Conservation (phyloP, 2,329 filamentous ascomycete genomes). For the Annulohypoxylon truncatum region DNA sequence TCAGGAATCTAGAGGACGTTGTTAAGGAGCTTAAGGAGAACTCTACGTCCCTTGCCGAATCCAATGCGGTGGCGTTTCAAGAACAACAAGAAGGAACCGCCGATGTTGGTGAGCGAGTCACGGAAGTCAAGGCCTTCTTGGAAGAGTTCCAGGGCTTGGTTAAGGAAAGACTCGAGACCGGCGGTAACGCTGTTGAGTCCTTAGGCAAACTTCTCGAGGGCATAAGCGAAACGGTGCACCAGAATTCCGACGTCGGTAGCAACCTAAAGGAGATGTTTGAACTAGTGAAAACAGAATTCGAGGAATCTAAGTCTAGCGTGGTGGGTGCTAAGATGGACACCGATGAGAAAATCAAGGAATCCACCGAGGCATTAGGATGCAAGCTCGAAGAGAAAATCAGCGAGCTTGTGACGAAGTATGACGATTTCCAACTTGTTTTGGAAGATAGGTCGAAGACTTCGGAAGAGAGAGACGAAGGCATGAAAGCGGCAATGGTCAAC, state of each 20-base stretch:
- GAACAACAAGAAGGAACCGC: constrained; percentile 87
- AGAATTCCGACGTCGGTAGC: constrained; percentile 67
- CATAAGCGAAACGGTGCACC: constrained; percentile 70
- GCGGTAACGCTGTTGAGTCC: constrained; percentile 76
- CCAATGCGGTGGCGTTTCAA: constrained; percentile 82
- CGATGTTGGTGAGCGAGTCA: constrained; percentile 80
- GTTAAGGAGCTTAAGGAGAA: constrained; percentile 79
- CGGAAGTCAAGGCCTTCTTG: constrained; percentile 80
- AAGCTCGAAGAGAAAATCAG: constrained; percentile 75
- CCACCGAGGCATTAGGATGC: constrained; percentile 63
- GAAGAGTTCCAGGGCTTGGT: constrained; percentile 82
- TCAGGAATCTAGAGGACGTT: constrained; percentile 76
- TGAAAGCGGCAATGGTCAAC: constrained; percentile 77
- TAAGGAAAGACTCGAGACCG: constrained; percentile 80
- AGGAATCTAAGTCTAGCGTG: constrained; percentile 83
- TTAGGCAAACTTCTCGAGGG: constrained; percentile 77
- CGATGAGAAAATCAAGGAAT: constrained; percentile 78
- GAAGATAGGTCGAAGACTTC: constrained; percentile 79
- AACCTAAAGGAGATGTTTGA: constrained; percentile 79
- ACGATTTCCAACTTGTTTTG: constrained; percentile 80
- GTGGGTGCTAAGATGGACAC: constrained; percentile 84
- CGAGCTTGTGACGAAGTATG: constrained; percentile 87
- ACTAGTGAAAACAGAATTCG: constrained; percentile 85
- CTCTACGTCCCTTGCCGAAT: constrained; percentile 74
- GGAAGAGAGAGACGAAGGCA: constrained; percentile 77